Percentiles rank a stretch among this genome's conserved stretches.
Conservation (phyloP, 176 grass and related monocot genomes). For the Aegilops sharonensis region DNA sequence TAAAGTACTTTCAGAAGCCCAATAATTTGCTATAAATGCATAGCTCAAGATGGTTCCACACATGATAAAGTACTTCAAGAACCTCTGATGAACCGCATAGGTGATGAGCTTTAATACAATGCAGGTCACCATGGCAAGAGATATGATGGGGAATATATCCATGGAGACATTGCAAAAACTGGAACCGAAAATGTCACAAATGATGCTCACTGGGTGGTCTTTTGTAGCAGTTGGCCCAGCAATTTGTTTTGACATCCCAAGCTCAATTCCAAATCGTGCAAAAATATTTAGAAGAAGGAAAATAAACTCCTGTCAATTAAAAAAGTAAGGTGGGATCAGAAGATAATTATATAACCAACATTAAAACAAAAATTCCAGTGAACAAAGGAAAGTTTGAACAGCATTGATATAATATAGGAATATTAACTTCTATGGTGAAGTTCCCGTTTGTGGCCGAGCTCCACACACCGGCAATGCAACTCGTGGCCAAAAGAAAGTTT, state of each 20-base stretch:
- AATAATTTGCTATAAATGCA: slow-evolving; percentile 58
- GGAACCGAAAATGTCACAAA: slow-evolving; percentile 37
- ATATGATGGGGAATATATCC: slow-evolving; percentile 59
- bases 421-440: slow-evolving; percentile 60
- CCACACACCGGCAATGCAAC: slow-evolving; percentile 55
- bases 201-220: slow-evolving; percentile 34
- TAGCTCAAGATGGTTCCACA: slow-evolving; percentile 66
- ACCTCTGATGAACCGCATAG: slow-evolving; percentile 28
- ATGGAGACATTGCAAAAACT: slow-evolving; percentile 42
- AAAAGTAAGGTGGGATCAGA: slow-evolving; percentile 35
- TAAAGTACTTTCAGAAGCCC: slow-evolving; percentile 62
- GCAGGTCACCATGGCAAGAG: slow-evolving; percentile 52
- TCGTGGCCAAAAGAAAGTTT: slow-evolving; percentile 85
- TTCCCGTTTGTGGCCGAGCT: slow-evolving; percentile 50
- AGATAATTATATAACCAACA: slow-evolving; percentile 29
- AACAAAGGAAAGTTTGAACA: background rate
- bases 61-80: slow-evolving; percentile 55
- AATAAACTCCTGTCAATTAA: slow-evolving; percentile 54
- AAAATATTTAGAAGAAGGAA: slow-evolving; percentile 81
- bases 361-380: slow-evolving; percentile 2
- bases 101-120: slow-evolving; percentile 48
- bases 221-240: slow-evolving; percentile 54
- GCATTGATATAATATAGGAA: slow-evolving; percentile 14
- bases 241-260: slow-evolving; percentile 85
- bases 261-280: slow-evolving; percentile 66